phyloP scores from a whole-genome alignment of 225 moss, liverwort and hornwort genomes.

The Bryum argenteum region DNA sequence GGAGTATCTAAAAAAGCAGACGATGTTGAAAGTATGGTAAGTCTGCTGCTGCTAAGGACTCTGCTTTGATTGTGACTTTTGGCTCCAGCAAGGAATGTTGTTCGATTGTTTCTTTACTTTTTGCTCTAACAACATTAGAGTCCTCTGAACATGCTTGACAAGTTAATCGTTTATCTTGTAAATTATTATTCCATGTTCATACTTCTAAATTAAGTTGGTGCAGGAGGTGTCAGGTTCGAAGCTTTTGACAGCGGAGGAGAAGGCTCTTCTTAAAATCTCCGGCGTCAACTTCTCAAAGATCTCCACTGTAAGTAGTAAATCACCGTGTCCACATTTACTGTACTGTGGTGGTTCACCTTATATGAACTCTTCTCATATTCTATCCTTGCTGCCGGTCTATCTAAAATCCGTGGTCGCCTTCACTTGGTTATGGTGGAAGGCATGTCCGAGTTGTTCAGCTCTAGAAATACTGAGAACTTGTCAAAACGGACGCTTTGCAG shows the following conservation, averaged over 20 bases:
- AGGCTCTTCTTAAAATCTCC: constrained; percentile 53
- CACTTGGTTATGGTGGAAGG: neutral
- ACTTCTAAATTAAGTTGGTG: constrained; percentile 22
- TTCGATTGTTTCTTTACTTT: constrained; percentile 13
- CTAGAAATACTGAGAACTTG: constrained; percentile 13
- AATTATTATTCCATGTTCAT: neutral
- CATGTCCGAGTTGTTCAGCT: neutral
- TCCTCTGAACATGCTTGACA: neutral
- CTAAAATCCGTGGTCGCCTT: constrained; percentile 9
- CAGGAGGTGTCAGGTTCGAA: constrained; percentile 58
- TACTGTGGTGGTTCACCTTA: neutral
- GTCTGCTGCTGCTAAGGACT: constrained; percentile 27
- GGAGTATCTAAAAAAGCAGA: constrained; percentile 29
- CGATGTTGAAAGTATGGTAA: constrained; percentile 60
- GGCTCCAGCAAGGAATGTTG: neutral
- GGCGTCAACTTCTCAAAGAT: constrained; percentile 55
- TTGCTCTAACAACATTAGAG: constrained; percentile 12
- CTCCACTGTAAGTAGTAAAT: constrained; percentile 42
- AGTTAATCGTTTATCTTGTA: neutral
- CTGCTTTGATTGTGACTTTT: neutral
- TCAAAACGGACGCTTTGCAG: constrained; percentile 39
- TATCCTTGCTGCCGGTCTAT: constrained; percentile 6
- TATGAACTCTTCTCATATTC: neutral
- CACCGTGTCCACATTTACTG: neutral
- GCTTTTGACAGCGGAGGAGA: constrained; percentile 70